These are phyloP conservation scores for Marasmius fiardii DNA, from an alignment of 1,284 basidiomycete species.

Conservation along the genomic window DNA sequence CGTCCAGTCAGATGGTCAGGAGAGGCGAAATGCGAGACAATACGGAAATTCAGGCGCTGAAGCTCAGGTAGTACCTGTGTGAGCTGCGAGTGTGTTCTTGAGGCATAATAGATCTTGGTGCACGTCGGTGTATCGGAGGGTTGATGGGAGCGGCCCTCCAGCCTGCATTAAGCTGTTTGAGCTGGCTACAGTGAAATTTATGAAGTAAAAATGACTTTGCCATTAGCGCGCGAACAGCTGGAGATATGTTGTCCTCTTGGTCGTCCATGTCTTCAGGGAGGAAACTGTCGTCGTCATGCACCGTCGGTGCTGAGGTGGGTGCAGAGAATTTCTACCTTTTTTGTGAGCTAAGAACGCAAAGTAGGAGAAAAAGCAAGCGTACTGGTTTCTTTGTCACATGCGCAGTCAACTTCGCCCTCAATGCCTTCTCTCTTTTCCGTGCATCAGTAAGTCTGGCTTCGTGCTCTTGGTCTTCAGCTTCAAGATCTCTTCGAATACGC, in stretches of 20 bases:
- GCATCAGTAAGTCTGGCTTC: constrained; percentile 58
- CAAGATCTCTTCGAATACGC: constrained; percentile 59
- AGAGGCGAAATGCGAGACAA: neutral
- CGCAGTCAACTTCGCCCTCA: constrained; percentile 53
- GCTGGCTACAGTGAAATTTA: neutral
- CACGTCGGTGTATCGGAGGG: constrained; percentile 53
- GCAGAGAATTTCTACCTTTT: constrained; percentile 2
- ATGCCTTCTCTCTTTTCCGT: constrained; percentile 57
- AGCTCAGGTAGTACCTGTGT: constrained; percentile 90
- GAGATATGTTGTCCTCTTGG: constrained; percentile 63
- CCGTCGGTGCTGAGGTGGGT: constrained; percentile 8
- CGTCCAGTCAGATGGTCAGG: constrained; percentile 16
- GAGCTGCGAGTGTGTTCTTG: constrained; percentile 93
- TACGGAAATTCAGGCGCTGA: constrained; percentile 55
- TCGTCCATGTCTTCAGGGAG: constrained; percentile 51
- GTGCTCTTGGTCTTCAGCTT: constrained; percentile 62
- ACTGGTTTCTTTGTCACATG: constrained; percentile 61
- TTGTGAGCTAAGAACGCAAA: neutral
- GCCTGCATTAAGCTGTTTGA: constrained; percentile 19
- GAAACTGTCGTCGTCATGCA: constrained; percentile 52
- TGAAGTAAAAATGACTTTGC: constrained; percentile 49
- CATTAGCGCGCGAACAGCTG: constrained; percentile 81
- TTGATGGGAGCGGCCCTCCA: constrained; percentile 25
- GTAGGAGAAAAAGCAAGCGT: constrained; percentile 18
- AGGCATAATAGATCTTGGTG: constrained; percentile 89